Evolutionary conservation across 1,284 basidiomycete genomes (phyloP).

Genomic region (Rugosomyces carneus): DNA sequence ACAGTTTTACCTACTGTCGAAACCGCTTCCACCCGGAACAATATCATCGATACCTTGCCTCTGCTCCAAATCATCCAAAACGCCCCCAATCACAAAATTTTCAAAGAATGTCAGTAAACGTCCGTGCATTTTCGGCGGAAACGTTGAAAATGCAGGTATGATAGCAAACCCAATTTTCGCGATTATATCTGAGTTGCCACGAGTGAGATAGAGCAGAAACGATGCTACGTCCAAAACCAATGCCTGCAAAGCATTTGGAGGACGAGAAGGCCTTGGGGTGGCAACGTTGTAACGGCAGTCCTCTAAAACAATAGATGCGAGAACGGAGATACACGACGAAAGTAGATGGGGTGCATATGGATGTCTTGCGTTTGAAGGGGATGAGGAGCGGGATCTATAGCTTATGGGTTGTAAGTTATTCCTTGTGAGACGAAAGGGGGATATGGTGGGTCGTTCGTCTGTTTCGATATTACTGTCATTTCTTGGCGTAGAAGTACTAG

Average conservation of each 20-base stretch:
- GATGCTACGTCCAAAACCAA: conserved; percentile 58
- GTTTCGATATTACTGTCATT: conserved; percentile 1
- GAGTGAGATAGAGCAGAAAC: conserved; percentile 49
- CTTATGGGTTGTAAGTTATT: conserved; percentile 30
- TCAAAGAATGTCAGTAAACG: conserved; percentile 62
- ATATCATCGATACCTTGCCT: conserved; percentile 29
- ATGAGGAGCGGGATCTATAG: conserved; percentile 45
- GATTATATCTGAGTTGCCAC: conserved; percentile 43
- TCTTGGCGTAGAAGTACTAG: conserved; percentile 4
- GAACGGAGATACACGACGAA: conserved; percentile 51
- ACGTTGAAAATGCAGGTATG: conserved; percentile 64
- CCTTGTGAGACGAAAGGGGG: conserved; percentile 41
- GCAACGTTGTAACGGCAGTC: conserved; percentile 62
- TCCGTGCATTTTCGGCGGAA: conserved; percentile 49
- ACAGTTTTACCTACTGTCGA: conserved; percentile 10
- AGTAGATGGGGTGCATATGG: conserved; percentile 44
- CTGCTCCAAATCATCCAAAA: conserved; percentile 40
- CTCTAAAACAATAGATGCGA: conserved; percentile 57
- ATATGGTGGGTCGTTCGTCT: conserved; percentile 22
- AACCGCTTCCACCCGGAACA: not conserved
- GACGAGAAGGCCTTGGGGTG: conserved; percentile 49
- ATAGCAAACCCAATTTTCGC: conserved; percentile 57
- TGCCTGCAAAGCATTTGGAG: conserved; percentile 61
- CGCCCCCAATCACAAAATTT: conserved; percentile 43
- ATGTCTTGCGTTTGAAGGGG: conserved; percentile 28